Conservation (phyloP, 2,329 filamentous ascomycete genomes). For the Beauveria brongniartii region DNA sequence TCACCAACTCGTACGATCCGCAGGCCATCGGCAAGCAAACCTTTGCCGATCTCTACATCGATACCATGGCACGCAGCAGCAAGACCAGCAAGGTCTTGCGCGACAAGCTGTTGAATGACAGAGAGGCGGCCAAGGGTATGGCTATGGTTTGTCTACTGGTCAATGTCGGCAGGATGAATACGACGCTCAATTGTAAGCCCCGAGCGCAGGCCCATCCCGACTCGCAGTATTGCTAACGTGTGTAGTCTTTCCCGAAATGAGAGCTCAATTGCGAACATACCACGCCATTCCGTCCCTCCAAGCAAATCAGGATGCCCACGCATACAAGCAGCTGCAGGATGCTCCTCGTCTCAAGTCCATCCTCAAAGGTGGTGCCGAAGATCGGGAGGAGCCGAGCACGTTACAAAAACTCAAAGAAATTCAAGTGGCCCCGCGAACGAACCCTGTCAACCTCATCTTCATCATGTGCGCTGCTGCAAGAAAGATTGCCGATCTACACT, state of each 20-base stretch:
- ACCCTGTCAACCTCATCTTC: conserved; percentile 95
- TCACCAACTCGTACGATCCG: conserved; percentile 82
- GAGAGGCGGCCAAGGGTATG: conserved; percentile 91
- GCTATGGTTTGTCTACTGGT: conserved; percentile 98
- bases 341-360: conserved; percentile 94
- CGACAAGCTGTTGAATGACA: conserved; percentile 89
- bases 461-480: conserved; percentile 83
- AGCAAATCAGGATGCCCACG: conserved; percentile 86
- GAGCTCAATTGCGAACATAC: conserved; percentile 92
- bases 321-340: conserved; percentile 97
- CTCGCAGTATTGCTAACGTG: conserved; percentile 14
- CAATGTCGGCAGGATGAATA: conserved; percentile 98
- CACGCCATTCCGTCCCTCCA: conserved; percentile 96
- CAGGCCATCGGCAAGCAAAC: conserved; percentile 53
- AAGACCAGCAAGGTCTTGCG: conserved; percentile 98
- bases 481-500: conserved; percentile 89
- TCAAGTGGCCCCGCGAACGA: conserved; percentile 61
- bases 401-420: conserved; percentile 71
- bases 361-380: conserved; percentile 90
- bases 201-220: neutral
- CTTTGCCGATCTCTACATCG: conserved; percentile 95
- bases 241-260: conserved; percentile 96
- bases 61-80: conserved; percentile 96
- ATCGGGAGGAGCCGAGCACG: conserved; percentile 72
- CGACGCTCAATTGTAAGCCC: conserved; percentile 82